Conservation (phyloP, 495 filamentous ascomycete species). For the Neurospora sp. region DNA sequence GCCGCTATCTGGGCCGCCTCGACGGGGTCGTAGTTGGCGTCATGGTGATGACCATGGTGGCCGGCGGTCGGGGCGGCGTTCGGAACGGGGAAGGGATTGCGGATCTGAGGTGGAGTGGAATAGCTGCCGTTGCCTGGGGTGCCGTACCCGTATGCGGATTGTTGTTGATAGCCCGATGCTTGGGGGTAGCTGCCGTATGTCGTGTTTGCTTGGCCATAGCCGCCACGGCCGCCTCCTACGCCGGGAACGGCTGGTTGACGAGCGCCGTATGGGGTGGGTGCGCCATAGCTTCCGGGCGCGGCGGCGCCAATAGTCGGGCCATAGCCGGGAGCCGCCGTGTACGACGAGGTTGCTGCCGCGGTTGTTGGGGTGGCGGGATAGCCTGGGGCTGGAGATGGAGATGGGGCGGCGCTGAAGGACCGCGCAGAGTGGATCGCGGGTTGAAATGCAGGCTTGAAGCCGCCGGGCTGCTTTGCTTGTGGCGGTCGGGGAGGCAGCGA, state of each 20-base stretch:
- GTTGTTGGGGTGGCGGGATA: slow-evolving; percentile 16
- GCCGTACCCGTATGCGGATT: slow-evolving; percentile 17
- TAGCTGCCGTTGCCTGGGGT: slow-evolving; percentile 27
- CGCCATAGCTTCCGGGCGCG: slow-evolving; percentile 28
- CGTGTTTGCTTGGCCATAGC: slow-evolving; percentile 20
- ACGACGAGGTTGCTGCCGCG: slow-evolving; percentile 6
- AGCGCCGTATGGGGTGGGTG: slow-evolving; percentile 23
- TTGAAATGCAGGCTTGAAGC: slow-evolving; percentile 51
- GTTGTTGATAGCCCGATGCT: slow-evolving; percentile 35
- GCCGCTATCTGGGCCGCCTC: slow-evolving; percentile 89
- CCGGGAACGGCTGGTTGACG: slow-evolving; percentile 20
- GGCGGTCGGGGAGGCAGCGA: slow-evolving; percentile 80
- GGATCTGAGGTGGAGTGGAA: slow-evolving; percentile 58
- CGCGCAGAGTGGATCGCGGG: slow-evolving; percentile 9
- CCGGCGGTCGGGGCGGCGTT: slow-evolving; percentile 29
- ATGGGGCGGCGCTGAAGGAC: slow-evolving; percentile 11
- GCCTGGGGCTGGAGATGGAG: slow-evolving; percentile 10
- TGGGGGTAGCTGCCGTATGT: slow-evolving; percentile 37
- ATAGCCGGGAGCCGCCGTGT: slow-evolving; percentile 15
- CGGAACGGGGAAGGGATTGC: slow-evolving; percentile 74
- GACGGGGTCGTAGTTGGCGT: slow-evolving; percentile 57
- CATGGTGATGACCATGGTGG: not conserved
- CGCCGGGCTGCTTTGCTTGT: slow-evolving; percentile 45
- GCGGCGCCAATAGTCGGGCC: slow-evolving; percentile 12
- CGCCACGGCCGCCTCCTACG: slow-evolving; percentile 19